These are phyloP conservation scores for Pisolithus microcarpus DNA, from an alignment of 768 basidiomycete genomes.

Conservation along the genomic window DNA sequence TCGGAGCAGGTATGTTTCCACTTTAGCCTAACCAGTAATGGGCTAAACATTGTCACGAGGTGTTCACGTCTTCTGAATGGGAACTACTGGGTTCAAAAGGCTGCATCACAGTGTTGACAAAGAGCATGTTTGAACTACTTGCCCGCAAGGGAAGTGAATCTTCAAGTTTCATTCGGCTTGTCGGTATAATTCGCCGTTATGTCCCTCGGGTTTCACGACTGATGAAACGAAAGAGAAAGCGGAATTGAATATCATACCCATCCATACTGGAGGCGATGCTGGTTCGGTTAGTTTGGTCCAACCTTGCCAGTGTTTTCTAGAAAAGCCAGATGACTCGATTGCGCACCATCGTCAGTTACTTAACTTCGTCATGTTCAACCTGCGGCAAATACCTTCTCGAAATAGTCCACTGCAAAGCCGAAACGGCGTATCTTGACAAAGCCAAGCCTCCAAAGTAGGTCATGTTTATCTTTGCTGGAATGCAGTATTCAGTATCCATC, in stretches of 20 bases:
- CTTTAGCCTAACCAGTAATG: not conserved
- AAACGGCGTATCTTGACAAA: slow-evolving; percentile 65
- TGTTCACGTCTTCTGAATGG: slow-evolving; percentile 59
- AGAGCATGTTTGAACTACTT: slow-evolving; percentile 60
- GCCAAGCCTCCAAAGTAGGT: slow-evolving; percentile 55
- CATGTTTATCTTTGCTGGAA: too few relatives aligned
- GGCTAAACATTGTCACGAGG: slow-evolving; percentile 32
- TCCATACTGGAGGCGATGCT: slow-evolving; percentile 9
- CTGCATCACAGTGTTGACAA: slow-evolving; percentile 42
- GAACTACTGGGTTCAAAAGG: slow-evolving; percentile 56
- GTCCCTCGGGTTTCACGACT: slow-evolving; percentile 44
- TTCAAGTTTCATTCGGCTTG: not conserved
- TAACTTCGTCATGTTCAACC: slow-evolving; percentile 78
- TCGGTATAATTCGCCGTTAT: not conserved
- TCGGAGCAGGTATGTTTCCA: slow-evolving; percentile 50
- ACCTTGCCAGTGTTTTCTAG: slow-evolving; percentile 62
- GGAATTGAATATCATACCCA: slow-evolving; percentile 56
- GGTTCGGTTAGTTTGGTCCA: slow-evolving; percentile 33
- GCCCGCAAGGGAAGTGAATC: slow-evolving; percentile 46
- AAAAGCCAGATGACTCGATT: slow-evolving; percentile 29
- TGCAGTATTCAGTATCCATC: not conserved
- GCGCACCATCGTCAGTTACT: slow-evolving; percentile 68
- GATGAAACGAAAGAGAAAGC: slow-evolving; percentile 48
- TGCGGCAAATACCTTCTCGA: slow-evolving; percentile 70
- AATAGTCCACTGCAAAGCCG: slow-evolving; percentile 71